Percentiles rank a stretch among this genome's conserved stretches.
Conservation (phyloP, 2,329 filamentous ascomycete genomes). For the Verticillium nonalfalfae region DNA sequence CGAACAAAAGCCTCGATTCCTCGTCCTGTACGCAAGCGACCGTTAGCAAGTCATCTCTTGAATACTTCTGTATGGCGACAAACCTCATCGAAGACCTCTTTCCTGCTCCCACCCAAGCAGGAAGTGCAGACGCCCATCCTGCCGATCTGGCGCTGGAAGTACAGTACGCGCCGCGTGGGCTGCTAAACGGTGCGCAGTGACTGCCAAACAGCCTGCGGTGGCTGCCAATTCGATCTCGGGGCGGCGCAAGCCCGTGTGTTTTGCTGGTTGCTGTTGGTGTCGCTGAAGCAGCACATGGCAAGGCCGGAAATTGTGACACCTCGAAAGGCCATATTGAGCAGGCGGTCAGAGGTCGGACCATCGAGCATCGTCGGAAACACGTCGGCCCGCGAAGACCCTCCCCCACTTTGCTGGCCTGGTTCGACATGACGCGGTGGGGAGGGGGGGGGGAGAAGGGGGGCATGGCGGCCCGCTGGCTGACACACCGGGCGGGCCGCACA, state of each 20-base stretch:
- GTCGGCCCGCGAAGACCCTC: background rate
- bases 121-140: conserved; percentile 56
- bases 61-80: conserved; percentile 9
- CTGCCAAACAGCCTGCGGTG: background rate
- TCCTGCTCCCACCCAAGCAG: conserved; percentile 47
- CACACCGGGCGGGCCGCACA: background rate
- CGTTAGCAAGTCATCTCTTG: background rate
- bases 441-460: background rate
- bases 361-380: background rate
- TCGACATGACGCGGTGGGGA: background rate
- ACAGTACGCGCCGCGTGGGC: too few species aligned
- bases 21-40: conserved; percentile 37
- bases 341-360: background rate
- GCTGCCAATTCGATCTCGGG: background rate
- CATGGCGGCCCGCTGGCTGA: background rate
- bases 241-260: background rate
- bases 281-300: background rate
- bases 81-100: conserved; percentile 51
- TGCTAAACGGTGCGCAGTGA: too few species aligned
- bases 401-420: background rate
- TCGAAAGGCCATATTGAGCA: background rate
- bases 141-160: background rate
- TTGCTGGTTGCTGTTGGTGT: background rate
- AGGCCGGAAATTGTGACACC: background rate
- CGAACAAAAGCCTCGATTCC: conserved; percentile 52